These are phyloP conservation scores for Pinus taeda DNA, from an alignment of 75 land plant species.

Conservation along the genomic window DNA sequence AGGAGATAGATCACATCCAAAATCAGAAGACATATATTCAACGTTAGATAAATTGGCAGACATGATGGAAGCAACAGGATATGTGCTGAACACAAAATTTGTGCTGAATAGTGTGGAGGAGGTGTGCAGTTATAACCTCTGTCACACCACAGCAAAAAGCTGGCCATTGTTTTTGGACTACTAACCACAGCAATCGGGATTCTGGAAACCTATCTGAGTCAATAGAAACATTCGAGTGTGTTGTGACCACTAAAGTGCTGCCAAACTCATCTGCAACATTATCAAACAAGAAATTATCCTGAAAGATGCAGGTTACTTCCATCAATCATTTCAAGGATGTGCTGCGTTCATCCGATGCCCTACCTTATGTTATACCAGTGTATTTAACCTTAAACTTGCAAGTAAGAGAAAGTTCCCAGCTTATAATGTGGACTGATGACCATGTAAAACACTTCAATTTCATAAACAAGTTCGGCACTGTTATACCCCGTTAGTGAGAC, in stretches of 20 bases:
- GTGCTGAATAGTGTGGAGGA: constrained; percentile 13
- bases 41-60: constrained; percentile 2
- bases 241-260: constrained; percentile 8
- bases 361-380: too few relatives aligned
- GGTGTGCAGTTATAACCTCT: constrained; percentile 3
- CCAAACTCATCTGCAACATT: constrained; percentile 6
- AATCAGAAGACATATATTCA: constrained; percentile 6
- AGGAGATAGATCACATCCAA: constrained; percentile 14
- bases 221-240: constrained; percentile 9
- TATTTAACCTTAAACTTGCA: too few relatives aligned
- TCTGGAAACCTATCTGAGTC: neutral
- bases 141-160: constrained; percentile 14
- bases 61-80: constrained; percentile 12
- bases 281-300: constrained; percentile 3
- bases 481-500: too few relatives aligned
- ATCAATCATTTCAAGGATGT: constrained; percentile 12
- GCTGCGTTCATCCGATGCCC: constrained; percentile 2
- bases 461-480: too few relatives aligned
- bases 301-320: too few relatives aligned
- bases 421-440: too few relatives aligned
- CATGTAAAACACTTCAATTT: too few relatives aligned
- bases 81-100: constrained; percentile 11
- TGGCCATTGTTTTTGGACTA: constrained; percentile 8
- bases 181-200: constrained; percentile 11
- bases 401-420: too few relatives aligned